Evolutionary conservation across 2,329 filamentous ascomycete genomes (phyloP).

Genomic region (Xylariaceae sp.): DNA sequence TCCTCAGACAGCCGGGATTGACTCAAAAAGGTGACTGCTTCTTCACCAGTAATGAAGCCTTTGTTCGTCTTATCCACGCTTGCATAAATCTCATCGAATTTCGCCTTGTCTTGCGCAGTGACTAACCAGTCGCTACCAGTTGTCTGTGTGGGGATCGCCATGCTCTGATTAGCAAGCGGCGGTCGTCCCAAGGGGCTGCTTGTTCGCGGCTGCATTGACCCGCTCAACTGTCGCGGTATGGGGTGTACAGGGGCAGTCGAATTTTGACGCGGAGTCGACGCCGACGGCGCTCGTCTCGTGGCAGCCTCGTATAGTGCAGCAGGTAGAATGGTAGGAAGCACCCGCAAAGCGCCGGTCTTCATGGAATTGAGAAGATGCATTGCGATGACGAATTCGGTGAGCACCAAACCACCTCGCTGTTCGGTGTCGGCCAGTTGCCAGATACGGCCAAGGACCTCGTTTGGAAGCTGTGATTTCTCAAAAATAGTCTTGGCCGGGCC

Average conservation of each 20-base stretch:
- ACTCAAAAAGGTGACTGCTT: conserved; percentile 90
- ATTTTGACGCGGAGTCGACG: conserved; percentile 43
- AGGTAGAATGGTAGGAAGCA: conserved; percentile 73
- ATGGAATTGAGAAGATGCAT: conserved; percentile 95
- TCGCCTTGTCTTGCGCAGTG: conserved; percentile 73
- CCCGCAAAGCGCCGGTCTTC: conserved; percentile 75
- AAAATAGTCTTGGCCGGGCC: conserved; percentile 92
- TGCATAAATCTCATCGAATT: conserved; percentile 82
- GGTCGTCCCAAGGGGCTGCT: conserved; percentile 52
- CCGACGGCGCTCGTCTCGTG: conserved; percentile 54
- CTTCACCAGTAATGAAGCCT: conserved; percentile 86
- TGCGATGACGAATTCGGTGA: conserved; percentile 92
- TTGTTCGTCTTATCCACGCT: conserved; percentile 74
- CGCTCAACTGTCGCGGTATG: conserved; percentile 79
- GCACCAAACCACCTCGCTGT: conserved; percentile 78
- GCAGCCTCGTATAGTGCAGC: conserved; percentile 87
- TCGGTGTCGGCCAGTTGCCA: conserved; percentile 95
- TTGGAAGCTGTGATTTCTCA: conserved; percentile 83
- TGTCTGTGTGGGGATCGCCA: conserved; percentile 32
- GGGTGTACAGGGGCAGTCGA: conserved; percentile 55
- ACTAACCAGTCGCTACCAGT: conserved; percentile 71
- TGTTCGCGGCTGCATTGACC: conserved; percentile 59
- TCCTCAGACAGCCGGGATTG: conserved; percentile 89
- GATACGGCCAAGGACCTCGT: conserved; percentile 86
- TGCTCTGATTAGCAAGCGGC: conserved; percentile 41